Percentiles rank a stretch among this genome's conserved stretches.
phyloP scores from a whole-genome alignment of 73 alveolate genomes.

The Tetrahymena borealis region DNA sequence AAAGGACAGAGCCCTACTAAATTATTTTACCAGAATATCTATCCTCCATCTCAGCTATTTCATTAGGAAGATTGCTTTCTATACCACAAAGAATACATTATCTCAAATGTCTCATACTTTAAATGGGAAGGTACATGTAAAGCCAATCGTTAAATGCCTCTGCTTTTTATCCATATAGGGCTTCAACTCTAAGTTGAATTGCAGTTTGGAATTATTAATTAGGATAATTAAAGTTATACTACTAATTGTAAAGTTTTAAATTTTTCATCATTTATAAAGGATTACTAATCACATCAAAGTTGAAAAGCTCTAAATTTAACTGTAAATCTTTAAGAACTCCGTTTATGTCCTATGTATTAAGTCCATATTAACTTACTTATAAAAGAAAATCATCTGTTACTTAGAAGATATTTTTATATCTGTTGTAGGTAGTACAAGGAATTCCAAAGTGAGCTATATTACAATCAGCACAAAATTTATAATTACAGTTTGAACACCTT shows the following conservation, averaged over 20 bases:
- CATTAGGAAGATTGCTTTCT: neutral
- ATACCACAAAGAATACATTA: neutral
- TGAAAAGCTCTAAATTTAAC: too few relatives aligned
- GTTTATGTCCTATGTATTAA: neutral
- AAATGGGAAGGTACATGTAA: neutral
- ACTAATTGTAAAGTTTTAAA: too few relatives aligned
- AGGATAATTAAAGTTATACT: too few relatives aligned
- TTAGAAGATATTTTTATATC: neutral
- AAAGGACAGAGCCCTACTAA: neutral
- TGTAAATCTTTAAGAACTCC: too few relatives aligned
- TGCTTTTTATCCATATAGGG: neutral
- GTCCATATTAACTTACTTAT: neutral
- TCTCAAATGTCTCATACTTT: neutral
- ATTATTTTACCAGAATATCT: neutral
- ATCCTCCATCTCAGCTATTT: neutral
- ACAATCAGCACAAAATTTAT: neutral
- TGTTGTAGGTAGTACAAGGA: neutral
- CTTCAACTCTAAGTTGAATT: neutral
- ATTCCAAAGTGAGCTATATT: neutral
- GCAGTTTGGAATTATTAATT: neutral
- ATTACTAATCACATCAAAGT: too few relatives aligned
- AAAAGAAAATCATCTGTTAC: neutral
- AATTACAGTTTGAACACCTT: neutral
- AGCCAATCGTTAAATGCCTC: neutral
- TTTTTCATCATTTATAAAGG: too few relatives aligned